Percentiles rank a stretch among this genome's conserved stretches.
These are phyloP conservation scores for Candida glaebosa DNA, from an alignment of 805 yeast species.

Conservation along the genomic window DNA sequence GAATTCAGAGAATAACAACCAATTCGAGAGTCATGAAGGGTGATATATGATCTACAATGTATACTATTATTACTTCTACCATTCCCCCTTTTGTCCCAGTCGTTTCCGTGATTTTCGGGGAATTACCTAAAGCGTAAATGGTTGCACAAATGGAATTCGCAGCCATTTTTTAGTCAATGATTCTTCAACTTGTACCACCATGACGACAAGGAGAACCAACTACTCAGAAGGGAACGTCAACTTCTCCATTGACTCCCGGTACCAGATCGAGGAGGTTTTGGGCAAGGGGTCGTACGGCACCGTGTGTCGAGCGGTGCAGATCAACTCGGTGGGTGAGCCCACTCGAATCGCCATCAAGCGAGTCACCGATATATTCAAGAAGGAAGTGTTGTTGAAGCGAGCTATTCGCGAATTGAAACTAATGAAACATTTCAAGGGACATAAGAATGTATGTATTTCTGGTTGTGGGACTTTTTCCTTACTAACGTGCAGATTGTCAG, in stretches of 20 bases:
- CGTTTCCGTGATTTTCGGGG: no score
- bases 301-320: slow-evolving; percentile 71
- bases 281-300: slow-evolving; percentile 89
- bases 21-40: no score
- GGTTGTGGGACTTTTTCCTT: no score
- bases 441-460: slow-evolving; percentile 61
- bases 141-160: slow-evolving; percentile 1
- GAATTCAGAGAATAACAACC: no score
- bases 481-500: slow-evolving; percentile 52
- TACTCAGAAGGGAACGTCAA: slow-evolving; percentile 19
- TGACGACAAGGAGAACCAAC: neutral
- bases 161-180: neutral
- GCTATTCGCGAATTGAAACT: slow-evolving; percentile 82
- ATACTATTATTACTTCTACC: no score
- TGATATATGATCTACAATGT: no score
- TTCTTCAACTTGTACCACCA: neutral
- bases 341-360: slow-evolving; percentile 71
- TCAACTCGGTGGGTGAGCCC: slow-evolving; percentile 12
- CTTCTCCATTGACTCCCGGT: slow-evolving; percentile 61
- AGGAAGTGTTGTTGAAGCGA: slow-evolving; percentile 65
- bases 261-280: slow-evolving; percentile 52
- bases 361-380: slow-evolving; percentile 64
- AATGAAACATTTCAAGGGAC: slow-evolving; percentile 82
- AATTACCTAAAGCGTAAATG: no score
- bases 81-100: no score